Conservation (phyloP, 2,329 filamentous ascomycete species). For the Colletotrichum paranaense region DNA sequence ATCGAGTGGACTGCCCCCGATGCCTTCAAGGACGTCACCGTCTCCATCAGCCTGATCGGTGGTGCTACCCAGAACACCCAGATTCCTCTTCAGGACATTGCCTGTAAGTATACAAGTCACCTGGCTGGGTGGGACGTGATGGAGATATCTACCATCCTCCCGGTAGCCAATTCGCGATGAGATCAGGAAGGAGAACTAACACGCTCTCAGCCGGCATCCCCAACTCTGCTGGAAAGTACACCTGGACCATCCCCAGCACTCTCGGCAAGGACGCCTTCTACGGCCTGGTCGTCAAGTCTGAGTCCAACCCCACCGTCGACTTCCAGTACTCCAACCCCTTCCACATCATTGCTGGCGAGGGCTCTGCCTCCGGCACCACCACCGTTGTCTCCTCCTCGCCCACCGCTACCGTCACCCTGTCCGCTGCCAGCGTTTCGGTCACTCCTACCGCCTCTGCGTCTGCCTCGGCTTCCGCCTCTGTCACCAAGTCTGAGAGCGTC, state of each 20-base stretch:
- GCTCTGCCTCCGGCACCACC: constrained; percentile 38
- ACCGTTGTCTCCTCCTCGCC: constrained; percentile 39
- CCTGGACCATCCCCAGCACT: constrained; percentile 60
- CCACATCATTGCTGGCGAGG: constrained; percentile 54
- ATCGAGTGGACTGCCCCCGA: constrained; percentile 61
- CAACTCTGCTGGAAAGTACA: constrained; percentile 56
- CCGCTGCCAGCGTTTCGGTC: constrained; percentile 45
- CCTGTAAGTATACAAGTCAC: constrained; percentile 55
- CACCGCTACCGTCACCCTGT: constrained; percentile 44
- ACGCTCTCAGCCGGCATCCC: constrained; percentile 55
- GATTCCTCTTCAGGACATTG: constrained; percentile 55
- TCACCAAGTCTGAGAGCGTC: constrained; percentile 40
- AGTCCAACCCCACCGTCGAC: constrained; percentile 53
- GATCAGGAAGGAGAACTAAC: constrained; percentile 36
- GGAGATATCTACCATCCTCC: not conserved
- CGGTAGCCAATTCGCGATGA: not conserved
- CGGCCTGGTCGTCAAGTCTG: constrained; percentile 66
- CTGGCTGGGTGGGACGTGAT: not conserved
- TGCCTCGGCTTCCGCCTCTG: constrained; percentile 35
- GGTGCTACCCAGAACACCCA: constrained; percentile 58
- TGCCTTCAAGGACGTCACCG: constrained; percentile 53
- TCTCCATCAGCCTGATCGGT: constrained; percentile 67
- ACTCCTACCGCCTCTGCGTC: constrained; percentile 39
- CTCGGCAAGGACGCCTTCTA: constrained; percentile 62
- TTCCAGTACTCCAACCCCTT: constrained; percentile 76